These are phyloP conservation scores for Aeschynomene evenia DNA, from an alignment of 306 rosid species.

Conservation along the genomic window DNA sequence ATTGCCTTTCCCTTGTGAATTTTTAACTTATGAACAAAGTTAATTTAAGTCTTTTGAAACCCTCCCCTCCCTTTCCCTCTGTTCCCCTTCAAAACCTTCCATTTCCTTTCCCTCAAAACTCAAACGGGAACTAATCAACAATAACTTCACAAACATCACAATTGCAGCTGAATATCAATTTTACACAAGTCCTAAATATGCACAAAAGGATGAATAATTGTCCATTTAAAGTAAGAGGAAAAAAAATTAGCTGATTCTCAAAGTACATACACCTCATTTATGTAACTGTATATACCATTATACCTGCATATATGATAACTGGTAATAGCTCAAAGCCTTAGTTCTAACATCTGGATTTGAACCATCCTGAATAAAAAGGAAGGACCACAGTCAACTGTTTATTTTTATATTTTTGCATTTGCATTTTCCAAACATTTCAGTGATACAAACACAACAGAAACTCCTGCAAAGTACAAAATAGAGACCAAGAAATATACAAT, in stretches of 20 bases:
- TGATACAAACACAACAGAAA: slow-evolving; percentile 16
- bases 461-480: slow-evolving; percentile 20
- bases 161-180: not conserved
- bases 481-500: slow-evolving; percentile 29
- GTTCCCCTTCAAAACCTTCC: too few species aligned
- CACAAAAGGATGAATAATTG: slow-evolving; percentile 16
- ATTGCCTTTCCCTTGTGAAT: too few species aligned
- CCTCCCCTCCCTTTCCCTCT: too few species aligned
- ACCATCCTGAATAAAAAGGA: slow-evolving; percentile 68
- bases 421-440: slow-evolving; percentile 30
- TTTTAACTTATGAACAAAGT: too few species aligned
- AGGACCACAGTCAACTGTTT: slow-evolving; percentile 13
- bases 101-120: too few species aligned
- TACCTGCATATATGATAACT: slow-evolving; percentile 89
- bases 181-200: slow-evolving; percentile 6
- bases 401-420: slow-evolving; percentile 14
- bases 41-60: too few species aligned
- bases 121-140: not conserved
- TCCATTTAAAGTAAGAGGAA: slow-evolving; percentile 15
- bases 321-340: slow-evolving; percentile 79
- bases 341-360: slow-evolving; percentile 63
- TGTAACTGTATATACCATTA: slow-evolving; percentile 42
- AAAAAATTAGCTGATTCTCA: slow-evolving; percentile 8
- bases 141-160: slow-evolving; percentile 1
- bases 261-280: slow-evolving; percentile 9